Evolutionary conservation across 176 grass and related monocot species (phyloP).

Genomic region (Musa itinerans): DNA sequence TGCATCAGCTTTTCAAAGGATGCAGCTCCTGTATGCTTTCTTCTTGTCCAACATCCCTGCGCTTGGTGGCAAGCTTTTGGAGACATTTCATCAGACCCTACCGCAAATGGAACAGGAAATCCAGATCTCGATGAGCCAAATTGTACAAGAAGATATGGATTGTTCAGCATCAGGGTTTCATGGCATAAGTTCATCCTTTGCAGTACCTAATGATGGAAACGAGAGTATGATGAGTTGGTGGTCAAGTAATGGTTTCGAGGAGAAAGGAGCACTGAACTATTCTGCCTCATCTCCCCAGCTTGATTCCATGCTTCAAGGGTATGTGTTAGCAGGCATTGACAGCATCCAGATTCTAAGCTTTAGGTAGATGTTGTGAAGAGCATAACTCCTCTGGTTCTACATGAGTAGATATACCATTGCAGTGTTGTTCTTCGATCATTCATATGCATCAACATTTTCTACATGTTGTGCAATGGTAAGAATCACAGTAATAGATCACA

Average conservation of each 20-base stretch:
- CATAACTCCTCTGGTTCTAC: too few relatives aligned
- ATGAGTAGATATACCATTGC: too few relatives aligned
- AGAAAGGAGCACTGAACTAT: neutral
- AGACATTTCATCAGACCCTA: neutral
- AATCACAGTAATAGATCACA: too few relatives aligned
- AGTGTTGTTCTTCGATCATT: too few relatives aligned
- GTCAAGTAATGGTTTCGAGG: conserved; percentile 1
- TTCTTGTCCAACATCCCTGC: conserved; percentile 7
- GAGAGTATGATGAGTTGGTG: conserved; percentile 4
- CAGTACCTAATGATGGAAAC: neutral
- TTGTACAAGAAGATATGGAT: neutral
- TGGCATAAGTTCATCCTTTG: neutral
- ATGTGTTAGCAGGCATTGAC: neutral
- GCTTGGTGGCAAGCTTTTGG: neutral
- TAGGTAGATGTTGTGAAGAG: too few relatives aligned
- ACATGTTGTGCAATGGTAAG: too few relatives aligned
- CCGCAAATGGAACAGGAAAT: neutral
- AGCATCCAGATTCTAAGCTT: too few relatives aligned
- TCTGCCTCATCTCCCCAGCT: neutral
- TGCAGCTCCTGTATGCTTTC: conserved; percentile 70
- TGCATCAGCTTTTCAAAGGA: conserved; percentile 68
- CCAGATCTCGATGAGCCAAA: neutral
- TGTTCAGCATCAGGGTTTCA: neutral
- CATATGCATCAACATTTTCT: too few relatives aligned
- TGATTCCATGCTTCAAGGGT: conserved; percentile 7